Percentiles rank a stretch among this genome's conserved stretches.
These are phyloP conservation scores for Lophiostoma macrostomum DNA, from an alignment of 495 filamentous ascomycete genomes.

Conservation along the genomic window DNA sequence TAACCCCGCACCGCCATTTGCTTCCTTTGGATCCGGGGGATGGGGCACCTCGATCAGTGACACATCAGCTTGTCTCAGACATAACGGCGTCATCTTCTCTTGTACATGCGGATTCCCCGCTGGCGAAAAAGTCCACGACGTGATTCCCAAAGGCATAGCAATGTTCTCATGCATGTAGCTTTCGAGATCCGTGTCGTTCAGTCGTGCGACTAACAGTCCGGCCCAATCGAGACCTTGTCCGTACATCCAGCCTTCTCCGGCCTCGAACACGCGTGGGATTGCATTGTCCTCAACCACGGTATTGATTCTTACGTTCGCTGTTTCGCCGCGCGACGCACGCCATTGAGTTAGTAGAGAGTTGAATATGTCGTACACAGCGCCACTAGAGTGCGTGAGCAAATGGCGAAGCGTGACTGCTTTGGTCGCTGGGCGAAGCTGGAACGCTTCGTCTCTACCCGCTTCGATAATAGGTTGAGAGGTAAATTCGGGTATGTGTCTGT, in stretches of 20 bases:
- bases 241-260: slow-evolving; percentile 52
- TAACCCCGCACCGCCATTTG: slow-evolving; percentile 21
- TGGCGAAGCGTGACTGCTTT: slow-evolving; percentile 28
- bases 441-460: neutral
- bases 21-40: slow-evolving; percentile 2
- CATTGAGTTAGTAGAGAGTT: slow-evolving; percentile 29
- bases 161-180: slow-evolving; percentile 32
- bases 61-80: slow-evolving; percentile 9
- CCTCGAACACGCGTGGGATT: slow-evolving; percentile 48
- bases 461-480: slow-evolving; percentile 27
- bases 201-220: slow-evolving; percentile 45
- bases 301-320: neutral
- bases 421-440: neutral
- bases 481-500: slow-evolving; percentile 35
- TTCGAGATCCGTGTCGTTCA: slow-evolving; percentile 31
- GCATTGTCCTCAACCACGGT: slow-evolving; percentile 30
- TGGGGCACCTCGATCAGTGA: neutral
- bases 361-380: slow-evolving; percentile 47
- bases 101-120: slow-evolving; percentile 10
- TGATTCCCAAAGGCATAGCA: slow-evolving; percentile 29
- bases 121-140: slow-evolving; percentile 24
- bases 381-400: slow-evolving; percentile 52
- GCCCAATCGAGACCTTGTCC: slow-evolving; percentile 54
- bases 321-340: slow-evolving; percentile 18
- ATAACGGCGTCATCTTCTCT: slow-evolving; percentile 11